A percentile compares a stretch with the other conserved stretches of the same genome.
Evolutionary conservation across 2,329 filamentous ascomycete species (phyloP).

Genomic region (Ceratocystiopsis minuta): DNA sequence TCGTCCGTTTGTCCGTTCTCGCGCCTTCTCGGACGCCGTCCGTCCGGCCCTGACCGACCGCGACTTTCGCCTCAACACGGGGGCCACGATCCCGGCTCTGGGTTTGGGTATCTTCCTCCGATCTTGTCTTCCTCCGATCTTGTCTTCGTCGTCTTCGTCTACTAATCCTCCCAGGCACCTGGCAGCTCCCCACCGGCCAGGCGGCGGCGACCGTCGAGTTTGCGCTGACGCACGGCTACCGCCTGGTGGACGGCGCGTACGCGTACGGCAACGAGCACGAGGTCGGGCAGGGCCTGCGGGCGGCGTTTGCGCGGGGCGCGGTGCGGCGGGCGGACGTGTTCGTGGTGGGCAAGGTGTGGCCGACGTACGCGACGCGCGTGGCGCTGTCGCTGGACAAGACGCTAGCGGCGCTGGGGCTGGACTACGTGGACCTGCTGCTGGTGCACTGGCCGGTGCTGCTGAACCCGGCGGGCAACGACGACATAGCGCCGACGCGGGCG

Average conservation of each 20-base stretch:
- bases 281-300: slow-evolving; percentile 59
- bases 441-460: slow-evolving; percentile 73
- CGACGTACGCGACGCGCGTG: slow-evolving; percentile 54
- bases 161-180: no score
- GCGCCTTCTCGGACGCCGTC: no score
- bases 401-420: slow-evolving; percentile 53
- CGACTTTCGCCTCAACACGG: slow-evolving; percentile 46
- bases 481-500: slow-evolving; percentile 54
- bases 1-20: no score
- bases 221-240: slow-evolving; percentile 39
- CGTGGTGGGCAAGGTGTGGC: slow-evolving; percentile 74
- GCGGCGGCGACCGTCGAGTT: slow-evolving; percentile 39
- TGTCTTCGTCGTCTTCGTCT: background rate
- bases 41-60: slow-evolving; percentile 37
- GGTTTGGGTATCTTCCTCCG: slow-evolving; percentile 37
- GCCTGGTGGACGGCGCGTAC: slow-evolving; percentile 53
- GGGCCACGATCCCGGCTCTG: slow-evolving; percentile 42
- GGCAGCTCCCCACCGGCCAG: slow-evolving; percentile 42
- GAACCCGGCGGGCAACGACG: slow-evolving; percentile 60
- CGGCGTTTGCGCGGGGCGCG: slow-evolving; percentile 51
- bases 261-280: slow-evolving; percentile 71
- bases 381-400: slow-evolving; percentile 56
- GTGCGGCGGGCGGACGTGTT: slow-evolving; percentile 65
- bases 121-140: background rate
- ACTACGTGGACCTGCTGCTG: slow-evolving; percentile 67